Conservation (phyloP, 371 early-diverging fungal species). For the Rozella allomycis region DNA sequence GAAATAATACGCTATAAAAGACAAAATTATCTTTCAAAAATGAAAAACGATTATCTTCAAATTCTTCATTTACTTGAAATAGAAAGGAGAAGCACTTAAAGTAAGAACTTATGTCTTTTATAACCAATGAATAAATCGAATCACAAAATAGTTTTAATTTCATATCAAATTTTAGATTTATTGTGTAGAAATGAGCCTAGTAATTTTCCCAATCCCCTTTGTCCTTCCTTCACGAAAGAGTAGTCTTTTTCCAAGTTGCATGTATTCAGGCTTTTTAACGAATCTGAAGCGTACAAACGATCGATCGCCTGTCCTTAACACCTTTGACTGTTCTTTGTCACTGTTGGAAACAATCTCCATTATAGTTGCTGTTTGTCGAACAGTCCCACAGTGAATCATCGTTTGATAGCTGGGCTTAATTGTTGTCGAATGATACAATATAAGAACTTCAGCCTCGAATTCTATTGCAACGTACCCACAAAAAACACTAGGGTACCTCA, state of each 20-base stretch:
- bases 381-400: constrained; percentile 75
- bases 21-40: too few species aligned
- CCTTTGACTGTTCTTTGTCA: constrained; percentile 17
- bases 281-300: constrained; percentile 38
- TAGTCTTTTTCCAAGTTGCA: constrained; percentile 44
- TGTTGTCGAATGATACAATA: constrained; percentile 74
- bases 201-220: constrained; percentile 73
- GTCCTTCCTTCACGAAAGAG: constrained; percentile 61
- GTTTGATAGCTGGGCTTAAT: constrained; percentile 73
- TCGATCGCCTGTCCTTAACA: constrained; percentile 68
- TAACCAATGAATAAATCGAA: too few species aligned
- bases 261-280: constrained; percentile 47
- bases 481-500: constrained; percentile 36
- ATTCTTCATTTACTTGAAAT: too few species aligned
- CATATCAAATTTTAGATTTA: too few species aligned
- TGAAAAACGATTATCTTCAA: too few species aligned
- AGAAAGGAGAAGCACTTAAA: too few species aligned
- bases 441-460: constrained; percentile 74
- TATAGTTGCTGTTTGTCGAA: constrained; percentile 70
- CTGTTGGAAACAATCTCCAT: constrained; percentile 21
- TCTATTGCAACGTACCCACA: too few species aligned
- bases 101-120: too few species aligned
- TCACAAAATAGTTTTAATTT: too few species aligned
- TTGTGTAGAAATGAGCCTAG: too few species aligned
- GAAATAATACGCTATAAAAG: too few species aligned